Percentiles rank a stretch among this genome's conserved stretches.
These are phyloP conservation scores for Fraxinus baroniana DNA, from an alignment of 305 asterid species.

Conservation along the genomic window DNA sequence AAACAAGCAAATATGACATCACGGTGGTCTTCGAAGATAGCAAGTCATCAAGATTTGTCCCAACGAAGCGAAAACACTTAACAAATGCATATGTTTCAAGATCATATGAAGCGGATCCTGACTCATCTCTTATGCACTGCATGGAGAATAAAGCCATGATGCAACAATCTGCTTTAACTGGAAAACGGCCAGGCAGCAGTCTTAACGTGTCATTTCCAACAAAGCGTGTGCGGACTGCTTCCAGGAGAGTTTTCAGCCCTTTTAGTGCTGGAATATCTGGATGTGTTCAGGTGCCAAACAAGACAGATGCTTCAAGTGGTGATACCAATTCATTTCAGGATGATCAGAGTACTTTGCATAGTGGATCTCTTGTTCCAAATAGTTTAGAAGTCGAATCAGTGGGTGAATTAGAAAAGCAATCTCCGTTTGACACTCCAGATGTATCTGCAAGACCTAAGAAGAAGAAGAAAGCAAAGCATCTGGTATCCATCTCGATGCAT, in stretches of 20 bases:
- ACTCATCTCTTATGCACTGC: conserved; percentile 47
- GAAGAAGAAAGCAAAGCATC: conserved; percentile 73
- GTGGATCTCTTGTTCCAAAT: conserved; percentile 53
- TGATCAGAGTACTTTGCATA: conserved; percentile 69
- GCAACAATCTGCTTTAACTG: conserved; percentile 46
- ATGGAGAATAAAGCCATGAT: conserved; percentile 47
- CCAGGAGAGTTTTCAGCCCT: conserved; percentile 54
- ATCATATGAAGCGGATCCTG: conserved; percentile 47
- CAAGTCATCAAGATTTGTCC: conserved; percentile 55
- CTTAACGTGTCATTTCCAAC: conserved; percentile 73
- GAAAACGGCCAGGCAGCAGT: conserved; percentile 59
- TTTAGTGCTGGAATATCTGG: conserved; percentile 67
- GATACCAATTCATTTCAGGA: conserved; percentile 90
- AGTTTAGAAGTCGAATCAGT: conserved; percentile 68
- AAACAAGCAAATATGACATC: conserved; percentile 54
- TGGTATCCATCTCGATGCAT: conserved; percentile 44
- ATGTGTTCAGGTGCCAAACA: conserved; percentile 53
- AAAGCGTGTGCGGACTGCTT: conserved; percentile 78
- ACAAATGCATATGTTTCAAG: conserved; percentile 51
- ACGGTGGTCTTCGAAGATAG: conserved; percentile 49
- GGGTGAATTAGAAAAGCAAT: conserved; percentile 59
- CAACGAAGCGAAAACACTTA: conserved; percentile 56
- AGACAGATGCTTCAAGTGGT: conserved; percentile 83
- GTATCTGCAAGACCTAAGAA: conserved; percentile 67
- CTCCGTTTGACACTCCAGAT: conserved; percentile 56